These are phyloP conservation scores for Dentipellis sp. DNA, from an alignment of 768 basidiomycete genomes.

Conservation along the genomic window DNA sequence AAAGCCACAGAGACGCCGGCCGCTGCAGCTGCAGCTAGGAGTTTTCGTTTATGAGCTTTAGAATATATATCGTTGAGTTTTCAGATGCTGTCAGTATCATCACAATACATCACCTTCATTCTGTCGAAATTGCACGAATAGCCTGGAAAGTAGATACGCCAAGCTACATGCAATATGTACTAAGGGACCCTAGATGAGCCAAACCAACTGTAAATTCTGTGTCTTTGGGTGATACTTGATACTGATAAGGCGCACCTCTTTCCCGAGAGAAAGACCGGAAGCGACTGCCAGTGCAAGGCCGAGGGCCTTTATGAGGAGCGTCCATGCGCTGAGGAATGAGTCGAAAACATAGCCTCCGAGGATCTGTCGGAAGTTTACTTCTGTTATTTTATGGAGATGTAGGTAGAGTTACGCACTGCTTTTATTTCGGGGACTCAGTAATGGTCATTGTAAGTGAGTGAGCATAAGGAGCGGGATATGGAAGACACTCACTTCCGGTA, in stretches of 20 bases:
- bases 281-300: constrained; percentile 80
- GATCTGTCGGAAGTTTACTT: constrained; percentile 35
- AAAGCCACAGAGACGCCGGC: constrained; percentile 87
- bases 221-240: neutral
- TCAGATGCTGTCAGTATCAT: neutral
- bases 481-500: constrained; percentile 55
- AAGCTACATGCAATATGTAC: constrained; percentile 83
- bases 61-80: neutral
- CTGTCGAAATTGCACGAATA: constrained; percentile 61
- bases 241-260: constrained; percentile 45
- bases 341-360: constrained; percentile 82
- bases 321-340: constrained; percentile 80
- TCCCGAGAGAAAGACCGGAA: constrained; percentile 76
- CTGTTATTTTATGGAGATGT: neutral
- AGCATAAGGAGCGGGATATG: neutral
- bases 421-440: constrained; percentile 67
- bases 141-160: constrained; percentile 56
- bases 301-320: constrained; percentile 74
- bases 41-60: constrained; percentile 68
- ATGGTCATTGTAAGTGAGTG: neutral
- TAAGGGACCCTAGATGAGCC: constrained; percentile 51
- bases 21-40: constrained; percentile 75
- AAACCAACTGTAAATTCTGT: neutral
- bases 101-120: constrained; percentile 54
- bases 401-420: constrained; percentile 27